phyloP scores from a whole-genome alignment of 2,329 filamentous ascomycete species.

The Clarireedia sp. region DNA sequence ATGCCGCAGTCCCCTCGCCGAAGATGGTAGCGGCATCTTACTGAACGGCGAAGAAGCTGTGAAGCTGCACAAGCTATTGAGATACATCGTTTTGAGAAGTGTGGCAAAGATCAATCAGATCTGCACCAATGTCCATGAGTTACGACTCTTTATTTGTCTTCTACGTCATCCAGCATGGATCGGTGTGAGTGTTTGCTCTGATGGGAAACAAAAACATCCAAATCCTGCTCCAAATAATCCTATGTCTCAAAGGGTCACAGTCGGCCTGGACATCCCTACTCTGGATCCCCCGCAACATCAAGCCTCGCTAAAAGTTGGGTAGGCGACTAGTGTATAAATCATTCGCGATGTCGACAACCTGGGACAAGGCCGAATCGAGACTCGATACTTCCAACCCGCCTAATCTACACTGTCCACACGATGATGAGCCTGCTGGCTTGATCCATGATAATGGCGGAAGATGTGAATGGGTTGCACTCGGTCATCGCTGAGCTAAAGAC shows the following conservation, averaged over 20 bases:
- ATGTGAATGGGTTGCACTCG: background rate
- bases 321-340: background rate
- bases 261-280: background rate
- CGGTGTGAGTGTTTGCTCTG: no score
- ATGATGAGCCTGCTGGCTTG: background rate
- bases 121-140: no score
- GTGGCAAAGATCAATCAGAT: no score
- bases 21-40: no score
- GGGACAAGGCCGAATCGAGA: background rate
- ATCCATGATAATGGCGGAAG: background rate
- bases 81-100: no score
- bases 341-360: background rate
- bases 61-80: no score
- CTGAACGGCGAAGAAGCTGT: no score
- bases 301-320: background rate
- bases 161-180: no score
- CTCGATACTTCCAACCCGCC: background rate
- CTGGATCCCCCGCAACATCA: background rate
- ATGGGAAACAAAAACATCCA: no score
- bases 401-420: background rate
- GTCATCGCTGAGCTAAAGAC: background rate
- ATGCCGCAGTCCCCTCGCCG: no score
- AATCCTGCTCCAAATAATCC: background rate
- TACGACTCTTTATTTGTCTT: no score
- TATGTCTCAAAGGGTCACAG: background rate